Conservation (phyloP, 2,329 filamentous ascomycete genomes). For the Arachnomyces sp. region DNA sequence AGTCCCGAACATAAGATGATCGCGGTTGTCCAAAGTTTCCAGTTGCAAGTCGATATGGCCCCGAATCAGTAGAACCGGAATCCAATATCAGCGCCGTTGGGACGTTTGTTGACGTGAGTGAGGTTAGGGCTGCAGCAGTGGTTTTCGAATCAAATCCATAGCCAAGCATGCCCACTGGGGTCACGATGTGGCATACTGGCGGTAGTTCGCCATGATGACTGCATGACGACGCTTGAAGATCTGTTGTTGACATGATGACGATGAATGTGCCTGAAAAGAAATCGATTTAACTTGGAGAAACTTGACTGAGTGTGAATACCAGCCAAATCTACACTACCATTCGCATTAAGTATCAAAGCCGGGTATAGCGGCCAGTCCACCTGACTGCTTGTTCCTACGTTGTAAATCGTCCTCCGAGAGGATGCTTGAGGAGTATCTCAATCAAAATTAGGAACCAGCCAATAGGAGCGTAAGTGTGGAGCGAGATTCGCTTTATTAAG, state of each 20-base stretch:
- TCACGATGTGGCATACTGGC: constrained; percentile 22
- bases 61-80: constrained; percentile 22
- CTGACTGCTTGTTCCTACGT: not conserved
- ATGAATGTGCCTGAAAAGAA: too few relatives aligned
- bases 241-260: too few relatives aligned
- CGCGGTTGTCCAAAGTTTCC: constrained; percentile 30
- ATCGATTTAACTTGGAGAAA: not conserved
- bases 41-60: constrained; percentile 20
- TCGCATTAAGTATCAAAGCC: too few relatives aligned
- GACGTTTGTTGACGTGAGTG: constrained; percentile 5
- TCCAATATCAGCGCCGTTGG: constrained; percentile 19
- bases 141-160: constrained; percentile 37
- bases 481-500: too few relatives aligned
- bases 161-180: constrained; percentile 44
- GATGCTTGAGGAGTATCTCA: too few relatives aligned
- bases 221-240: too few relatives aligned
- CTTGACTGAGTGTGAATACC: not conserved
- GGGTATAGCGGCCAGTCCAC: too few relatives aligned
- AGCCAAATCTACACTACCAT: not conserved
- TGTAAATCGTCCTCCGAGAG: not conserved
- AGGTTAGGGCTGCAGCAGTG: constrained; percentile 36
- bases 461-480: too few relatives aligned
- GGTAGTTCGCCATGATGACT: too few relatives aligned
- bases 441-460: too few relatives aligned
- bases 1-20: constrained; percentile 36